Evolutionary conservation across 2,329 filamentous ascomycete species (phyloP).

Genomic region (Zymoseptoria brevis): DNA sequence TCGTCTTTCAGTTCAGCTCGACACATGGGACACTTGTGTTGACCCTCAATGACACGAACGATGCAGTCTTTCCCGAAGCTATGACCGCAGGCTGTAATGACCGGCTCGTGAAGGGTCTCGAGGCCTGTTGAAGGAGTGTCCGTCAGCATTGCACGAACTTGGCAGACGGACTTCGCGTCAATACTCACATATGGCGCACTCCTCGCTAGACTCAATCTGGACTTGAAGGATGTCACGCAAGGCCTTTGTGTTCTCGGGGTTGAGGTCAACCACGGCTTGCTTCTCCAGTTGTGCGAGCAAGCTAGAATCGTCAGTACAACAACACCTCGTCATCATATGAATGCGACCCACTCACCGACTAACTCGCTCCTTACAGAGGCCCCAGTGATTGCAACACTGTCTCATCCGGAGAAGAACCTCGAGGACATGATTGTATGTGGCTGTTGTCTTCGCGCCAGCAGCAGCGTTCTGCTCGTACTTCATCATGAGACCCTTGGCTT

Average conservation of each 20-base stretch:
- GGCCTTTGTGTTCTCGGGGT: conserved; percentile 60
- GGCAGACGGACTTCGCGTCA: too few relatives aligned
- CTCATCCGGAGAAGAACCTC: conserved; percentile 75
- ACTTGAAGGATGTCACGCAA: conserved; percentile 69
- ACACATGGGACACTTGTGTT: conserved; percentile 80
- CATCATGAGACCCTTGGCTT: conserved; percentile 65
- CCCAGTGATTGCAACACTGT: conserved; percentile 85
- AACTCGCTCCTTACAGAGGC: conserved; percentile 68
- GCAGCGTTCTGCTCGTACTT: conserved; percentile 36
- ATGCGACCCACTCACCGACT: conserved; percentile 13
- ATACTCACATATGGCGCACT: conserved; percentile 63
- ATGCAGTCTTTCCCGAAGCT: conserved; percentile 71
- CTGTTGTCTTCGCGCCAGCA: conserved; percentile 22
- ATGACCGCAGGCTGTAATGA: conserved; percentile 82
- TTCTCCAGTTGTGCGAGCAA: conserved; percentile 62
- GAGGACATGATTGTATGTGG: conserved; percentile 65
- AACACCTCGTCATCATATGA: background rate
- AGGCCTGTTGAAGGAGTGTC: conserved; percentile 33
- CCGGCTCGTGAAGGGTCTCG: conserved; percentile 60
- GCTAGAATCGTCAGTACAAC: conserved; percentile 34
- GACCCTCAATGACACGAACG: conserved; percentile 61
- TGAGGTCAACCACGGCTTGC: conserved; percentile 60
- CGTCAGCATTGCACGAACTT: background rate
- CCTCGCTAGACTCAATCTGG: conserved; percentile 70
- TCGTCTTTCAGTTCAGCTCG: conserved; percentile 58